Base-by-base conservation (phyloP, 495 filamentous ascomycete genomes). In the Penicillium samsonianum region DNA sequence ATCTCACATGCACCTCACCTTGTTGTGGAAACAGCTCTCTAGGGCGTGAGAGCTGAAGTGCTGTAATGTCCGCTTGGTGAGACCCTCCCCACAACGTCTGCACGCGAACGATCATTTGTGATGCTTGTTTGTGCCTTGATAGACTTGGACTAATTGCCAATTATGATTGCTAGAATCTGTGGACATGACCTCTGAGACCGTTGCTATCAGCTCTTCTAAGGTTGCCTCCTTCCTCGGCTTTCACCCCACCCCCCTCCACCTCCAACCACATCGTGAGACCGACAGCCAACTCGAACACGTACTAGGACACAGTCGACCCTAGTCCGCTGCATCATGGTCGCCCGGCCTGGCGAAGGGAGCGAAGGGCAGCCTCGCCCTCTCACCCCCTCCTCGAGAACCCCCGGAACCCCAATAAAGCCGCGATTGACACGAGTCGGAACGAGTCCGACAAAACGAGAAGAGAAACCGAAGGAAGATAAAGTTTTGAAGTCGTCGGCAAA, bases 381-480 rank as follows among this genome's bases (percentile, higher is more conserved):
- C 62, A 69, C 67, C 60, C 67, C 71, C 51, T 71, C 65, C 26
- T 73, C 74, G 41, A 76, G 70, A 56, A 65, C 67, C 30, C 67
- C 72, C 41, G 73, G 65, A 26, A 69, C 71, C 45, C 74, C 78
- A 33, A 65, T 70, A 57, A 77, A 79, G 70, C 60, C 75, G 67
- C 71, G 74, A 63, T 58, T 75, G 49, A 33, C 70, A 42, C 70
- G 75, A 69, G 67, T 72, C 30, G 62, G 64, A 19, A 70, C 76
- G 26, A 77, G 77, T 35, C 75, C 73, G 35, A 57, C 73, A 1
- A 82, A 78, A 58, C 75, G 80, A 59, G 82, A 83, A 19, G 71
- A 79, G 46, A 74, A 74, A 53, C 54, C 68, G 23, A 79, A 73
- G 59, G 74, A 79, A 14, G 69, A 74, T 2, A 73, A 71, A 49